A percentile compares a stretch with the other conserved stretches of the same genome.
phyloP scores from a whole-genome alignment of 805 yeast genomes.

The Komagataella ulmi region DNA sequence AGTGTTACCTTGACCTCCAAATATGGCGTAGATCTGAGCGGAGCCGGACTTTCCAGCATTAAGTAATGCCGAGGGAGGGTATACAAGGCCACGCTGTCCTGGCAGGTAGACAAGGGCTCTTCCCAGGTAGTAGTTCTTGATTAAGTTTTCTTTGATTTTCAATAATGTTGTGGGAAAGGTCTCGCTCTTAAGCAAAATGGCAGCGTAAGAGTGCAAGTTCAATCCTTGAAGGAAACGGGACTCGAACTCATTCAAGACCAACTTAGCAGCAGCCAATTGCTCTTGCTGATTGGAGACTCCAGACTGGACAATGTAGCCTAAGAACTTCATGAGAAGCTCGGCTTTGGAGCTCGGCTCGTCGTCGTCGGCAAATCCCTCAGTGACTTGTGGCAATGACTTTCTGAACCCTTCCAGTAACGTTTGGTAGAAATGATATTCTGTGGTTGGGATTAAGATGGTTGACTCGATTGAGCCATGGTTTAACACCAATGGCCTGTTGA shows the following conservation, averaged over 20 bases:
- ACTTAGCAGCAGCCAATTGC: slow-evolving; percentile 44
- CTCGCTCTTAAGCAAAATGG: slow-evolving; percentile 46
- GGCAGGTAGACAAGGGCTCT: slow-evolving; percentile 14
- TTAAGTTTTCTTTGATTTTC: slow-evolving; percentile 57
- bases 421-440: slow-evolving; percentile 64
- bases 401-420: slow-evolving; percentile 81
- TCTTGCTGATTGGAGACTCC: slow-evolving; percentile 12
- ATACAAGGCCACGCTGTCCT: slow-evolving; percentile 10
- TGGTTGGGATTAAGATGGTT: slow-evolving; percentile 76
- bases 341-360: slow-evolving; percentile 81
- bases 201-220: slow-evolving; percentile 86
- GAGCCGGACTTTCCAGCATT: slow-evolving; percentile 41
- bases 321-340: slow-evolving; percentile 72
- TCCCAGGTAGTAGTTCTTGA: slow-evolving; percentile 59
- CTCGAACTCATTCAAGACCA: slow-evolving; percentile 75
- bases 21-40: slow-evolving; percentile 68
- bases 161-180: slow-evolving; percentile 49
- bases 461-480: slow-evolving; percentile 83
- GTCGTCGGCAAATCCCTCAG: slow-evolving; percentile 78
- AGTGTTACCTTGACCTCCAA: slow-evolving; percentile 98
- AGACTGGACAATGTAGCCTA: slow-evolving; percentile 47
- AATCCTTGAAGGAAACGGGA: slow-evolving; percentile 56
- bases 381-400: slow-evolving; percentile 62
- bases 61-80: slow-evolving; percentile 33
- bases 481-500: slow-evolving; percentile 65